phyloP scores from a whole-genome alignment of 2,329 filamentous ascomycete genomes.

The Blumeria graminis region DNA sequence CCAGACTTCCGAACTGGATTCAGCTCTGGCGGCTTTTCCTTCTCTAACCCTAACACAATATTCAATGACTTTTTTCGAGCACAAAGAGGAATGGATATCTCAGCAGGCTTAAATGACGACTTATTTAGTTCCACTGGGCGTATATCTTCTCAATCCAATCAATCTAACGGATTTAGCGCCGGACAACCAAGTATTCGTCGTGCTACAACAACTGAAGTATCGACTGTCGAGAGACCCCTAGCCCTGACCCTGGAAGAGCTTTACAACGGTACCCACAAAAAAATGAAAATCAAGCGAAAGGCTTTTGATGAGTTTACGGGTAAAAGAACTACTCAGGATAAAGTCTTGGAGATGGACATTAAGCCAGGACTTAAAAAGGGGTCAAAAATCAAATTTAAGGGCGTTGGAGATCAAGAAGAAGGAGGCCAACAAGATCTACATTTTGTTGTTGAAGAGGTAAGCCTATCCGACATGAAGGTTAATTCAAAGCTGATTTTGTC shows the following conservation, averaged over 20 bases:
- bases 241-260: slow-evolving; percentile 70
- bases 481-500: slow-evolving; percentile 18
- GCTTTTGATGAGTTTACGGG: slow-evolving; percentile 60
- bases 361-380: slow-evolving; percentile 90
- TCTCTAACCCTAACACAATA: slow-evolving; percentile 62
- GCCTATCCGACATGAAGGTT: slow-evolving; percentile 14
- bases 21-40: slow-evolving; percentile 37
- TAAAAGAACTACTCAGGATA: slow-evolving; percentile 68
- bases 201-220: slow-evolving; percentile 54
- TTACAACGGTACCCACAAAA: slow-evolving; percentile 71
- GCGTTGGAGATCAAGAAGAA: slow-evolving; percentile 93
- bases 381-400: slow-evolving; percentile 94
- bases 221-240: slow-evolving; percentile 68
- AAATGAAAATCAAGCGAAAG: slow-evolving; percentile 96
- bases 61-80: slow-evolving; percentile 62
- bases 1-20: slow-evolving; percentile 25
- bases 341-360: slow-evolving; percentile 82
- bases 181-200: slow-evolving; percentile 17
- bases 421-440: slow-evolving; percentile 88
- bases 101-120: slow-evolving; percentile 24
- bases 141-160: slow-evolving; percentile 22
- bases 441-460: slow-evolving; percentile 83
- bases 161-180: slow-evolving; percentile 20
- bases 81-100: slow-evolving; percentile 18
- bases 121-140: slow-evolving; percentile 21